These are phyloP conservation scores for Zelopaecilomyces penicillatus DNA, from an alignment of 2,329 filamentous ascomycete species.

Conservation along the genomic window DNA sequence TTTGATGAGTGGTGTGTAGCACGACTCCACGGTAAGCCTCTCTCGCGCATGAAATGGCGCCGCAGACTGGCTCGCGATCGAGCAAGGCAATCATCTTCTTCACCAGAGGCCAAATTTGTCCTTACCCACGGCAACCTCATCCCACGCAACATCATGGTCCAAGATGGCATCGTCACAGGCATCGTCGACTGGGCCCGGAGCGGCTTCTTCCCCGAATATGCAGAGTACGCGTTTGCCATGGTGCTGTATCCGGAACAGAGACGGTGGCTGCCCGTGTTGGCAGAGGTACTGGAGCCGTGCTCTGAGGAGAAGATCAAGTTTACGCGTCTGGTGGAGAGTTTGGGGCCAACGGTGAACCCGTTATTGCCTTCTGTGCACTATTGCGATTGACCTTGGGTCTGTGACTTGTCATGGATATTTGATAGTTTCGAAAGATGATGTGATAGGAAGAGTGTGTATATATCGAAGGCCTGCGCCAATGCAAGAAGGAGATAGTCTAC, in stretches of 20 bases:
- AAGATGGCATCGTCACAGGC: not conserved
- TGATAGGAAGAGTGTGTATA: no score
- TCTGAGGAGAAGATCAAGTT: not conserved
- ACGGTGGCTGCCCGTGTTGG: not conserved
- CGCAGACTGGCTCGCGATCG: not conserved
- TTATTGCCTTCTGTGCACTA: no score
- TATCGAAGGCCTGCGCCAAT: no score
- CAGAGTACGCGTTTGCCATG: not conserved
- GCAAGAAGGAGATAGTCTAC: no score
- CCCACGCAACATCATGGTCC: conserved; percentile 1
- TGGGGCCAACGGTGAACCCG: no score
- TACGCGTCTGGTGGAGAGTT: not conserved
- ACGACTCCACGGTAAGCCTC: not conserved
- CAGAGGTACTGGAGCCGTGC: not conserved
- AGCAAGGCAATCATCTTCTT: not conserved
- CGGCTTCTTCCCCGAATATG: conserved; percentile 2
- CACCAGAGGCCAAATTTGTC: conserved; percentile 3
- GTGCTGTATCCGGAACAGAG: not conserved
- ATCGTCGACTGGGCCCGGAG: conserved; percentile 2
- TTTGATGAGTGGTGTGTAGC: conserved; percentile 3
- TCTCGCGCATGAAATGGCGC: conserved; percentile 1
- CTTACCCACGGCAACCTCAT: conserved; percentile 6
- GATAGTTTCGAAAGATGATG: no score
- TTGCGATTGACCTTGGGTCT: no score
- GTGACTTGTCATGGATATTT: no score